These are phyloP conservation scores for Penicillium concentricum DNA, from an alignment of 2,329 filamentous ascomycete species.

Conservation along the genomic window DNA sequence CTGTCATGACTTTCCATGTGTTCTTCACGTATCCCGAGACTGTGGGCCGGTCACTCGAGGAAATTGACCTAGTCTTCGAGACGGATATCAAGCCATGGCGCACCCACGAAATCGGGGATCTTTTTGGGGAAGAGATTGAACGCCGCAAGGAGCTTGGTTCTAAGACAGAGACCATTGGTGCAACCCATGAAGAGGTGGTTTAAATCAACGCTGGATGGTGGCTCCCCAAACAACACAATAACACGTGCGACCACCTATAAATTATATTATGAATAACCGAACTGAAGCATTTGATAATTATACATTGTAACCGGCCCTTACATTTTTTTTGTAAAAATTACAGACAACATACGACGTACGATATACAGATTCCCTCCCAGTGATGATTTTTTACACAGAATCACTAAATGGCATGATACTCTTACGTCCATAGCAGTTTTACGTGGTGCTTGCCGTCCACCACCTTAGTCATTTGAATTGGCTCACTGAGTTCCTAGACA, in stretches of 20 bases:
- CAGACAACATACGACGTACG: no score
- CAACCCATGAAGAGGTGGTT: conserved; percentile 21
- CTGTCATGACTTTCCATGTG: conserved; percentile 66
- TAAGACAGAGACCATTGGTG: background rate
- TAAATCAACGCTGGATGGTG: background rate
- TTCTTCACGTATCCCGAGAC: conserved; percentile 68
- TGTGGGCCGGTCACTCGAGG: conserved; percentile 68
- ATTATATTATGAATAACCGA: background rate
- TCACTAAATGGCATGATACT: no score
- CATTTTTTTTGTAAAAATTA: no score
- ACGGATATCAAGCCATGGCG: conserved; percentile 33
- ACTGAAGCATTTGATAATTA: background rate
- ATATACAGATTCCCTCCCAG: no score
- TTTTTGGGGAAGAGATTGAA: conserved; percentile 28
- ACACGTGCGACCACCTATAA: background rate
- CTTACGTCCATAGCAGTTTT: no score
- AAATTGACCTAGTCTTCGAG: conserved; percentile 70
- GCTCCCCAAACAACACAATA: background rate
- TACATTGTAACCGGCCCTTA: no score
- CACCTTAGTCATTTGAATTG: no score
- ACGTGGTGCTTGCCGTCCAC: no score
- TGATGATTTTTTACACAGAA: no score
- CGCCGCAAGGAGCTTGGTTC: conserved; percentile 13
- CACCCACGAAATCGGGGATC: conserved; percentile 22
- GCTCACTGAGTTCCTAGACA: no score